Evolutionary conservation across 2,329 filamentous ascomycete genomes (phyloP).

Genomic region (Pseudogymnoascus verrucosus): DNA sequence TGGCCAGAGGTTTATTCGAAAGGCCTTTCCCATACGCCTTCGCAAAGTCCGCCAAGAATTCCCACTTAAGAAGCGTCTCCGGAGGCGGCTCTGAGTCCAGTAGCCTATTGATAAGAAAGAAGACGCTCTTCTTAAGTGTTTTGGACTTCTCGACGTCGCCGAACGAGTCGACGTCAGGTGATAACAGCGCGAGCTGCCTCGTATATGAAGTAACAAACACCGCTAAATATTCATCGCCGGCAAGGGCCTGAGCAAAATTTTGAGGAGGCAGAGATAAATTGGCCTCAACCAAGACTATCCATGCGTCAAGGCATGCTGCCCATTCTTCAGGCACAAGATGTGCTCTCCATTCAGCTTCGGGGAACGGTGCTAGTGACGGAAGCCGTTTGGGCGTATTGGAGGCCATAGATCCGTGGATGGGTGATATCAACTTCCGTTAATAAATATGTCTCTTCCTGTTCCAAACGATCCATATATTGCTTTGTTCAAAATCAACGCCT

Average conservation of each 20-base stretch:
- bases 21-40: constrained; percentile 58
- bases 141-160: constrained; percentile 28
- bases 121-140: constrained; percentile 53
- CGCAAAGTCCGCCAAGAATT: constrained; percentile 56
- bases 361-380: constrained; percentile 72
- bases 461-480: background rate
- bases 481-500: background rate
- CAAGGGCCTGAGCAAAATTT: constrained; percentile 44
- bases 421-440: background rate
- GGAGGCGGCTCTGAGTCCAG: constrained; percentile 39
- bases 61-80: constrained; percentile 49
- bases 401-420: constrained; percentile 28
- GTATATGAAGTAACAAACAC: constrained; percentile 62
- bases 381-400: constrained; percentile 33
- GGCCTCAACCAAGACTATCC: constrained; percentile 59
- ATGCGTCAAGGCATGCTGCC: constrained; percentile 68
- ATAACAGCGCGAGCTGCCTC: constrained; percentile 40
- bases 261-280: constrained; percentile 52
- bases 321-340: constrained; percentile 64
- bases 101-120: constrained; percentile 54
- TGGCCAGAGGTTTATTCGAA: constrained; percentile 40
- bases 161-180: constrained; percentile 14
- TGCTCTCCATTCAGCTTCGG: constrained; percentile 57
- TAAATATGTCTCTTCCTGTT: background rate
- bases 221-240: constrained; percentile 49